These are phyloP conservation scores for Graphilbum ipis-grandicollis DNA, from an alignment of 2,329 filamentous ascomycete genomes.

Conservation along the genomic window DNA sequence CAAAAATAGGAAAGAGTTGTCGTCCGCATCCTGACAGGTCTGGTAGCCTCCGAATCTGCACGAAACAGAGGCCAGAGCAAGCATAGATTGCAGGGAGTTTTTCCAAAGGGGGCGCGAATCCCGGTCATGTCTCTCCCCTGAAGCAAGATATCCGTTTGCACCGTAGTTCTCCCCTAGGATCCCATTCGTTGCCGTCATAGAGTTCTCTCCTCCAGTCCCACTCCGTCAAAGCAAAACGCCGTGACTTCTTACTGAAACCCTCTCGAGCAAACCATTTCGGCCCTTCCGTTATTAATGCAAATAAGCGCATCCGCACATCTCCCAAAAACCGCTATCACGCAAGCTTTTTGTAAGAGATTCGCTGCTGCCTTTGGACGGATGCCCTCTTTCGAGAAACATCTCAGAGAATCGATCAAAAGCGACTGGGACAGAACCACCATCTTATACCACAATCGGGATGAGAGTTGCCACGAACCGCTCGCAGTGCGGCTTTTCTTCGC, in stretches of 20 bases:
- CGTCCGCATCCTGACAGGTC: no score
- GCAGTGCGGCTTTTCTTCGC: conserved; percentile 30
- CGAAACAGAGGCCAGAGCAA: no score
- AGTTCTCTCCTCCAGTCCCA: no score
- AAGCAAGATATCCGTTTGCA: background rate
- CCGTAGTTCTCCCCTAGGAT: conserved; percentile 2
- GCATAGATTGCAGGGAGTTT: no score
- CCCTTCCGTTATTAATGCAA: no score
- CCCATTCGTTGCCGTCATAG: no score
- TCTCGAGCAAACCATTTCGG: background rate
- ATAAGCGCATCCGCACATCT: background rate
- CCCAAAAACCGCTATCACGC: conserved; percentile 6
- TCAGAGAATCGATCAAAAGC: no score
- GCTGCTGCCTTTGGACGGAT: background rate
- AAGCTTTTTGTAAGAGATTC: background rate
- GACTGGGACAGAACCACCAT: no score
- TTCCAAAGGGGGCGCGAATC: background rate
- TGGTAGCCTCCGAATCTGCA: no score
- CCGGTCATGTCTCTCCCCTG: background rate
- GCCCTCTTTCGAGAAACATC: background rate
- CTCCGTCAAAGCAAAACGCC: no score
- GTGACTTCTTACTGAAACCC: background rate
- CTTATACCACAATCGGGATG: no score
- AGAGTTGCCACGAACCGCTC: conserved; percentile 17
- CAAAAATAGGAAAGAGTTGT: no score